These are phyloP conservation scores for Apiospora saccharicola DNA, from an alignment of 2,329 filamentous ascomycete species.

Conservation along the genomic window DNA sequence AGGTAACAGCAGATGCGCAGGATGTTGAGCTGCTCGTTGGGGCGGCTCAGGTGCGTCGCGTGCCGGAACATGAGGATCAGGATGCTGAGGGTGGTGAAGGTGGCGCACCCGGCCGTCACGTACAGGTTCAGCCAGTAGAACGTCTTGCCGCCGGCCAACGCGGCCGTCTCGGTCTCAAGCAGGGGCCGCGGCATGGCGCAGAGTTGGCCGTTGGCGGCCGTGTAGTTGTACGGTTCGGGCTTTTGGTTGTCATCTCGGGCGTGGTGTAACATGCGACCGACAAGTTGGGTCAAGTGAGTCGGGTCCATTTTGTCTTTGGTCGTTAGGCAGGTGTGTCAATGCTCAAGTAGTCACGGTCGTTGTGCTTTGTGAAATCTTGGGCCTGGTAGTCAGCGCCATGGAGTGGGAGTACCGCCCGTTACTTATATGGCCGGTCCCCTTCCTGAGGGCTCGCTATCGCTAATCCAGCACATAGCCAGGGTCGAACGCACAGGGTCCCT, in stretches of 20 bases:
- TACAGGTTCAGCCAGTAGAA: constrained; percentile 44
- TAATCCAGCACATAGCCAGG: not conserved
- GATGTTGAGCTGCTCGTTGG: constrained; percentile 52
- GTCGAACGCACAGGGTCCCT: not conserved
- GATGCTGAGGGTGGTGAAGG: constrained; percentile 41
- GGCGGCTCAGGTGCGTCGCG: constrained; percentile 49
- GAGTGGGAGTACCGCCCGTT: not conserved
- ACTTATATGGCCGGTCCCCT: not conserved
- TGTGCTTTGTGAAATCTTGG: not conserved
- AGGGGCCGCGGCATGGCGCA: constrained; percentile 16
- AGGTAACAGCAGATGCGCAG: constrained; percentile 51
- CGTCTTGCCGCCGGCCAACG: not conserved
- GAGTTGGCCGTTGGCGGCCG: not conserved
- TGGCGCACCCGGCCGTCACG: constrained; percentile 45
- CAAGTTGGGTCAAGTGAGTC: not conserved
- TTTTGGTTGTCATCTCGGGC: not conserved
- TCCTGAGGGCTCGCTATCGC: not conserved
- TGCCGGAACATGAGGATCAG: constrained; percentile 44
- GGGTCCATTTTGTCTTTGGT: not conserved
- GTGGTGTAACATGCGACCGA: not conserved
- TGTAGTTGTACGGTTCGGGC: constrained; percentile 13
- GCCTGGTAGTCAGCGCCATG: not conserved
- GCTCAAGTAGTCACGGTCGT: not conserved
- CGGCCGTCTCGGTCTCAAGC: not conserved
- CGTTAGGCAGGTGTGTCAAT: too few relatives aligned